Evolutionary conservation across 2,329 filamentous ascomycete genomes (phyloP).

Genomic region (Trichoderma endophyticum): DNA sequence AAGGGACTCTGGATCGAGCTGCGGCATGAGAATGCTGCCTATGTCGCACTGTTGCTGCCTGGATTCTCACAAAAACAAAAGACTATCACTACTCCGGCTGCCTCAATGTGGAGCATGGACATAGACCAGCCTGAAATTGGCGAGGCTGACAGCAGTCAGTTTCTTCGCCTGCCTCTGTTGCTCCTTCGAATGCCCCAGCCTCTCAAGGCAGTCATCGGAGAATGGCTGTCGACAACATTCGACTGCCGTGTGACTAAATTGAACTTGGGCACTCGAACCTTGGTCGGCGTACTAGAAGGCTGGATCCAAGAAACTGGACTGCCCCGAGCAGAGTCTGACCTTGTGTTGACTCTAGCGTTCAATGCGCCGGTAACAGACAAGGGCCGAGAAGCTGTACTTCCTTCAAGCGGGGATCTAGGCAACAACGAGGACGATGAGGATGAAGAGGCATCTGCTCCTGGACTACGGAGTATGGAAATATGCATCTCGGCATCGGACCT

Average conservation of each 20-base stretch:
- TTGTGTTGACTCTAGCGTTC: constrained; percentile 52
- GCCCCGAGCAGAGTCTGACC: constrained; percentile 39
- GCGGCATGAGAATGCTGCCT: constrained; percentile 51
- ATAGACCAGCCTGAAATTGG: constrained; percentile 16
- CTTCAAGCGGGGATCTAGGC: background rate
- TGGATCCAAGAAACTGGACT: constrained; percentile 45
- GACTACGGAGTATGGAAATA: constrained; percentile 48
- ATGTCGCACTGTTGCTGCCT: constrained; percentile 51
- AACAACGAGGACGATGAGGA: constrained; percentile 23
- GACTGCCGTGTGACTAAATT: constrained; percentile 55
- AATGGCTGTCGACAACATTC: constrained; percentile 52
- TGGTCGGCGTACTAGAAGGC: constrained; percentile 49
- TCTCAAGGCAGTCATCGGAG: constrained; percentile 46
- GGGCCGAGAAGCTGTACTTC: background rate
- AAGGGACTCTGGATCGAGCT: constrained; percentile 46
- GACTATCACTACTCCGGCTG: background rate
- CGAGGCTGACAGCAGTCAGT: constrained; percentile 29
- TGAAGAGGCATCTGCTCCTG: constrained; percentile 23
- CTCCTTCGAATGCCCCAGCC: constrained; percentile 54
- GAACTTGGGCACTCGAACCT: constrained; percentile 47
- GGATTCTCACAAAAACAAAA: constrained; percentile 23
- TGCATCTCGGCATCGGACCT: constrained; percentile 49
- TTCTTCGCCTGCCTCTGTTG: constrained; percentile 50
- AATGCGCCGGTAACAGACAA: constrained; percentile 35
- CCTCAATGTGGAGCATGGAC: constrained; percentile 24